A percentile compares a stretch with the other conserved stretches of the same genome.
Evolutionary conservation across 2,329 filamentous ascomycete genomes (phyloP).

Genomic region (Phyllosticta ampelicida): DNA sequence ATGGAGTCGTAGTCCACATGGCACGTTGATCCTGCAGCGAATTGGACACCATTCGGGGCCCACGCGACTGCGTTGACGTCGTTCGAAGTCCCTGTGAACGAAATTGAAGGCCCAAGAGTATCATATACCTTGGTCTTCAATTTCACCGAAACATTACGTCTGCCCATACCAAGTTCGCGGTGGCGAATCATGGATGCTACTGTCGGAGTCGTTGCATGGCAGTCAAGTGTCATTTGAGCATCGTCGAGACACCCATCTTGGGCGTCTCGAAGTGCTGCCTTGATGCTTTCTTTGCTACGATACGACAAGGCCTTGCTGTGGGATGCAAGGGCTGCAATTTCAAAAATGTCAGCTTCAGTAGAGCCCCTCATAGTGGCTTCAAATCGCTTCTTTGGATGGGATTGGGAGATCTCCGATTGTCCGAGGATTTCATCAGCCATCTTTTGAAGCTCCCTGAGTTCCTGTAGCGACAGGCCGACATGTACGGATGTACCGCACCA

Average conservation of each 20-base stretch:
- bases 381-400: background rate
- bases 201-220: background rate
- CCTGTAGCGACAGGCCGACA: constrained; percentile 22
- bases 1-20: constrained; percentile 45
- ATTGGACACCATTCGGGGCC: constrained; percentile 43
- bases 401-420: background rate
- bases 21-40: constrained; percentile 47
- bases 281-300: constrained; percentile 15
- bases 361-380: constrained; percentile 15
- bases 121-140: constrained; percentile 24
- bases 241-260: constrained; percentile 14
- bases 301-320: constrained; percentile 12
- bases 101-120: constrained; percentile 33
- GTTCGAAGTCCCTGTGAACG: constrained; percentile 48
- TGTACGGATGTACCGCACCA: constrained; percentile 25
- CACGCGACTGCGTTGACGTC: constrained; percentile 48
- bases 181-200: constrained; percentile 16
- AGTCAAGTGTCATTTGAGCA: background rate
- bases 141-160: constrained; percentile 16
- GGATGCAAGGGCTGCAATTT: constrained; percentile 14
- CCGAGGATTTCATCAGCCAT: constrained; percentile 11
- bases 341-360: constrained; percentile 18
- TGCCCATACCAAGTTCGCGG: constrained; percentile 24
- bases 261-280: constrained; percentile 23
- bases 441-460: constrained; percentile 18